A percentile compares a stretch with the other conserved stretches of the same genome.
phyloP scores from a whole-genome alignment of 805 yeast species.

The Ogataea ganodermae region DNA sequence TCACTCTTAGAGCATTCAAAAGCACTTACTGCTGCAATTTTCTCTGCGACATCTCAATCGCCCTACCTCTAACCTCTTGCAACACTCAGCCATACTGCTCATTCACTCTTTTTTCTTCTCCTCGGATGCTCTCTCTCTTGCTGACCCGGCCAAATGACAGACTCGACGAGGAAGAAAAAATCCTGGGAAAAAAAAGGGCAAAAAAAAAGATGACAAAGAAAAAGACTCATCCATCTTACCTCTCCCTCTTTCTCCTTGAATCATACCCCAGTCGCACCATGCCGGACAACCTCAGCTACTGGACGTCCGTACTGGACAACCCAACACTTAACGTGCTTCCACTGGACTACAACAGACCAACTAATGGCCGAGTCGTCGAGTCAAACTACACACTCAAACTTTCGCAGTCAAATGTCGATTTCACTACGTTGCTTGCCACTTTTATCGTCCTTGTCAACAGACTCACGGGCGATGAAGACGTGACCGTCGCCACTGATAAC shows the following conservation, averaged over 20 bases:
- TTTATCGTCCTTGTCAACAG: conserved; percentile 74
- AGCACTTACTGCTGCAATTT: conserved; percentile 51
- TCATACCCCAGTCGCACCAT: not conserved
- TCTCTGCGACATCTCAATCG: conserved; percentile 45
- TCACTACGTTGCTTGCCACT: conserved; percentile 59
- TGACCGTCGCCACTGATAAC: conserved; percentile 75
- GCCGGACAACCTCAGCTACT: conserved; percentile 43
- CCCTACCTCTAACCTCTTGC: not conserved
- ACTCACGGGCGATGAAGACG: conserved; percentile 92
- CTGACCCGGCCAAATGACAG: not conserved
- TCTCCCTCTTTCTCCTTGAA: not conserved
- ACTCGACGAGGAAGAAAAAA: conserved; percentile 3
- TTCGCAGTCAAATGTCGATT: conserved; percentile 34
- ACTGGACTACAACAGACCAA: conserved; percentile 80
- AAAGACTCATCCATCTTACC: not conserved
- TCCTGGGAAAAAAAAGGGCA: conserved; percentile 1
- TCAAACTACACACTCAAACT: conserved; percentile 45
- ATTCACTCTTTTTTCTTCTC: not conserved
- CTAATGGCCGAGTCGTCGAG: conserved; percentile 66
- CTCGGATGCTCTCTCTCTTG: not conserved
- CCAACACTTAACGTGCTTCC: conserved; percentile 90
- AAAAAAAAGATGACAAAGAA: conserved; percentile 6
- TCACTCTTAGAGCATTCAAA: too few relatives aligned
- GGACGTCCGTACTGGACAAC: conserved; percentile 68
- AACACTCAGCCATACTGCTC: not conserved